Conservation (phyloP, 2,329 filamentous ascomycete species). For the Colletotrichum neosansevieriae region DNA sequence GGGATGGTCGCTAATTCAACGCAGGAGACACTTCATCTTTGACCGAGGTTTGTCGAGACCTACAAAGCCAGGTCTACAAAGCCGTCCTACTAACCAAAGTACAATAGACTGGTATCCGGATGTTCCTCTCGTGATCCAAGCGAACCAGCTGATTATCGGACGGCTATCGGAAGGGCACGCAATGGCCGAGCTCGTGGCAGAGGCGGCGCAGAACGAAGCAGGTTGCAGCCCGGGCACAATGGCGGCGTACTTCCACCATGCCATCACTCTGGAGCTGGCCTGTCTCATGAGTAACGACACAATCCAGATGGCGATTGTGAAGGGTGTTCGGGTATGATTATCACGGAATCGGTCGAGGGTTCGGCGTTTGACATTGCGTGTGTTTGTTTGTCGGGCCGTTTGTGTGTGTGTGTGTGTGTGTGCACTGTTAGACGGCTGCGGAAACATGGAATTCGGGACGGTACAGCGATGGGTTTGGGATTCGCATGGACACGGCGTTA, state of each 20-base stretch:
- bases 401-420: too few species aligned
- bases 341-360: neutral
- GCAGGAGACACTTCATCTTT: conserved; percentile 35
- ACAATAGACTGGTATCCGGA: conserved; percentile 35
- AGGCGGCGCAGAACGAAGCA: conserved; percentile 33
- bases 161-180: conserved; percentile 29
- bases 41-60: conserved; percentile 29
- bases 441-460: neutral
- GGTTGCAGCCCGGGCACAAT: conserved; percentile 34
- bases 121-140: conserved; percentile 36
- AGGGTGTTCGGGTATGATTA: conserved; percentile 26
- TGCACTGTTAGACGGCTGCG: neutral
- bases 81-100: neutral
- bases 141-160: conserved; percentile 37
- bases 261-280: conserved; percentile 33
- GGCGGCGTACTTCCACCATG: conserved; percentile 38
- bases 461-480: neutral
- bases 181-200: conserved; percentile 29
- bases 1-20: neutral
- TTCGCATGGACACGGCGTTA: neutral
- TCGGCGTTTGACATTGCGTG: conserved; percentile 17
- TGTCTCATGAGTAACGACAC: conserved; percentile 36
- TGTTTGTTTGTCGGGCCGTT: neutral
- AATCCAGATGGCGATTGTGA: conserved; percentile 34
- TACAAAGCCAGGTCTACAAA: neutral